Conservation (phyloP, 2,329 filamentous ascomycete genomes). For the Colletotrichum filicis region DNA sequence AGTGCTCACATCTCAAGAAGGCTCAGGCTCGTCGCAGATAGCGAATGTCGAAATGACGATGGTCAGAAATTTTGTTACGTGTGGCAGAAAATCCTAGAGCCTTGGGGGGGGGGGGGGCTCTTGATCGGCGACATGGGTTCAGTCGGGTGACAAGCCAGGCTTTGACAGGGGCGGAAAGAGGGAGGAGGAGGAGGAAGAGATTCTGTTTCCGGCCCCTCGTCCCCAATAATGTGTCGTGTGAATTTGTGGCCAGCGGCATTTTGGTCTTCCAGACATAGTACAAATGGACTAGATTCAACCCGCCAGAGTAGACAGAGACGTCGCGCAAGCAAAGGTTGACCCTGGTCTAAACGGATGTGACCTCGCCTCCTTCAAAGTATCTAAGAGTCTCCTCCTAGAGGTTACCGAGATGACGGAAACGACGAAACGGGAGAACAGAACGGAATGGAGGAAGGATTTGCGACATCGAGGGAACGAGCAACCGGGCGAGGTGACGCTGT, state of each 20-base stretch:
- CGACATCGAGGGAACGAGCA: no score
- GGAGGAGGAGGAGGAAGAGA: no score
- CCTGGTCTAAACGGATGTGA: not conserved
- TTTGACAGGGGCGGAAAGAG: not conserved
- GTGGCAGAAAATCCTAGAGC: not conserved
- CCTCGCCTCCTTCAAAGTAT: not conserved
- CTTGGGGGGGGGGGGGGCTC: not conserved
- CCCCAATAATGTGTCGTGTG: not conserved
- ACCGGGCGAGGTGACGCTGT: not conserved
- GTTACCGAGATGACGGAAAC: not conserved
- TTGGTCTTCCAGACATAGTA: not conserved
- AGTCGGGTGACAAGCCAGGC: not conserved
- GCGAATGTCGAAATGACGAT: slow-evolving; percentile 18
- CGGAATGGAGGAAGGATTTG: not conserved
- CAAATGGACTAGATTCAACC: not conserved
- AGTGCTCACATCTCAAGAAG: not conserved
- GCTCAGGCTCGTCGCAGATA: not conserved
- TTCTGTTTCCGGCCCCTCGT: not conserved
- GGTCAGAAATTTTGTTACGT: not conserved
- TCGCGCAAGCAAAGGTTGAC: not conserved
- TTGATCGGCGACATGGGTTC: slow-evolving; percentile 8
- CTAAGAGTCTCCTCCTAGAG: not conserved
- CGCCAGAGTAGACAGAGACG: not conserved
- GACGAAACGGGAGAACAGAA: not conserved
- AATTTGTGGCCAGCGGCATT: not conserved